phyloP scores from a whole-genome alignment of 2,329 filamentous ascomycete genomes.

The Magnaporthiopsis rhizophila region DNA sequence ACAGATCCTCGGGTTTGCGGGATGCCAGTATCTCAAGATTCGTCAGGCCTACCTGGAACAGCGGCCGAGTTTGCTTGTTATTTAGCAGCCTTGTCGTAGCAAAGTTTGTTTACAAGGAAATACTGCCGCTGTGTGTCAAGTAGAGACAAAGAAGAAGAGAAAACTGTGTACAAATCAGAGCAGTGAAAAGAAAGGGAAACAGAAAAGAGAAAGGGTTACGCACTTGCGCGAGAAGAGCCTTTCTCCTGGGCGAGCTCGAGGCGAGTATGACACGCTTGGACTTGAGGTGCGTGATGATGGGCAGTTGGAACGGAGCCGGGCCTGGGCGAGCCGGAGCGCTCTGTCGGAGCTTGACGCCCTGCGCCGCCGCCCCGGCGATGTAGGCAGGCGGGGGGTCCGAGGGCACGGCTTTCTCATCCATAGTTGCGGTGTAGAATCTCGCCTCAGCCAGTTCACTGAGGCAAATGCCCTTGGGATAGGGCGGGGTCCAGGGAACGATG shows the following conservation, averaged over 20 bases:
- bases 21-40: conserved; percentile 82
- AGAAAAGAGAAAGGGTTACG: not conserved
- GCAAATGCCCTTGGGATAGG: no score
- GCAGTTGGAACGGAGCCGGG: conserved; percentile 66
- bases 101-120: no score
- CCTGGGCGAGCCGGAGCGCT: conserved; percentile 36
- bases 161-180: not conserved
- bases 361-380: conserved; percentile 28
- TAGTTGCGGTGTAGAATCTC: not conserved
- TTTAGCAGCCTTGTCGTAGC: not conserved
- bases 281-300: conserved; percentile 68
- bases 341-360: conserved; percentile 23
- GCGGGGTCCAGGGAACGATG: not conserved
- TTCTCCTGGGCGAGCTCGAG: conserved; percentile 78
- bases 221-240: conserved; percentile 69
- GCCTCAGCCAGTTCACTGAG: not conserved
- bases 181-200: no score
- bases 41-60: conserved; percentile 61
- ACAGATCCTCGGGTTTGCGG: conserved; percentile 73
- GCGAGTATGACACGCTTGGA: conserved; percentile 80
- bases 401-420: conserved; percentile 13
- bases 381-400: conserved; percentile 39
- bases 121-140: no score
- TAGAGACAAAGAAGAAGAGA: not conserved
- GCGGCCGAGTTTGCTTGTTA: not conserved